Evolutionary conservation across 1,139 yeast species (phyloP).

Genomic region (Hyphopichia fennica): DNA sequence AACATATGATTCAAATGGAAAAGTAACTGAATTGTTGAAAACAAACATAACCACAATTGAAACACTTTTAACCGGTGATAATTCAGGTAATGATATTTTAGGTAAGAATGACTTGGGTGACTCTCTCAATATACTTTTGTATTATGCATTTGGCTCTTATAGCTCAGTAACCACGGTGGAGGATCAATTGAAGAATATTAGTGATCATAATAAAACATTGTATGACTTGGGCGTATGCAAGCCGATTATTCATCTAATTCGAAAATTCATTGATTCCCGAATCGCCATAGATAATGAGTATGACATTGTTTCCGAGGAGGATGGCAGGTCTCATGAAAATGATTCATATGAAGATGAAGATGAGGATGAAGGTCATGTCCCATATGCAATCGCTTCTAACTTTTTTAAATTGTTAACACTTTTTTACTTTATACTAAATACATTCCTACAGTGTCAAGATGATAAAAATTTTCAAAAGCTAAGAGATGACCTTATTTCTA

Average conservation of each 20-base stretch:
- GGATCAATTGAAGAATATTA: slow-evolving; percentile 39
- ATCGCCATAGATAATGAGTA: slow-evolving; percentile 12
- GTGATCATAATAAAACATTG: slow-evolving; percentile 14
- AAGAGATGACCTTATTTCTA: slow-evolving; percentile 20
- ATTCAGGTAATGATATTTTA: not conserved
- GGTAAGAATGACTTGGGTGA: not conserved
- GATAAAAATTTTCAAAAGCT: slow-evolving; percentile 12
- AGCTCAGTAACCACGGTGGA: slow-evolving; percentile 23
- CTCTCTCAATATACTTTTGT: slow-evolving; percentile 19
- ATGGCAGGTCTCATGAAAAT: not conserved
- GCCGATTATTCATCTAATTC: slow-evolving; percentile 13
- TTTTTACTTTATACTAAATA: slow-evolving; percentile 48
- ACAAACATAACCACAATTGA: not conserved
- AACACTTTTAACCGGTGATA: not conserved
- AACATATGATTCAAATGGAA: not conserved
- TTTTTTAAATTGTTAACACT: slow-evolving; percentile 50
- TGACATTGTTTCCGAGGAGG: not conserved
- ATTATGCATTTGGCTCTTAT: slow-evolving; percentile 47
- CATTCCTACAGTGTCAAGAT: slow-evolving; percentile 24
- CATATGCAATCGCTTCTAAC: slow-evolving; percentile 12
- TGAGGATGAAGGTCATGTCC: not conserved
- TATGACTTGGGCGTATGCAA: slow-evolving; percentile 8
- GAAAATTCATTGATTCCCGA: slow-evolving; percentile 14
- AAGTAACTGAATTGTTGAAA: not conserved
- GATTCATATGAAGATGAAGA: not conserved